phyloP scores from a whole-genome alignment of 306 rosid species.

The Vigna angularis region DNA sequence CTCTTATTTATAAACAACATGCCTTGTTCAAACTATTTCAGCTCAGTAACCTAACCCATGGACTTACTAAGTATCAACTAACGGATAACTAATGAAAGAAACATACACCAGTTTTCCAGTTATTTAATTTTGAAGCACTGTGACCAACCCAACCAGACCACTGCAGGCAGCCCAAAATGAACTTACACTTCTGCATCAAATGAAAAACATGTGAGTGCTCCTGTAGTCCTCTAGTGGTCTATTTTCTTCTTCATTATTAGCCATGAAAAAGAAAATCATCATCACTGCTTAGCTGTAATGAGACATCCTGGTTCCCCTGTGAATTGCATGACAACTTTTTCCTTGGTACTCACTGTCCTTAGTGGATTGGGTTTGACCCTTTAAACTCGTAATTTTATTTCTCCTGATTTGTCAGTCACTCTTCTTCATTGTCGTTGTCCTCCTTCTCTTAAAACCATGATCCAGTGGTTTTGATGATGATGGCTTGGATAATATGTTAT shows the following conservation, averaged over 20 bases:
- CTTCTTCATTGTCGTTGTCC: too few relatives aligned
- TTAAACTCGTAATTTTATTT: too few relatives aligned
- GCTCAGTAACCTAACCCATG: background rate
- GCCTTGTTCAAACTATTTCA: background rate
- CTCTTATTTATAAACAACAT: background rate
- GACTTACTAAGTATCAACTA: background rate
- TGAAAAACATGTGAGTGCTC: background rate
- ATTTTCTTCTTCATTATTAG: background rate
- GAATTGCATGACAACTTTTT: too few relatives aligned
- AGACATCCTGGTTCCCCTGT: too few relatives aligned
- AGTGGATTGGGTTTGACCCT: too few relatives aligned
- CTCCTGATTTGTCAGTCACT: too few relatives aligned
- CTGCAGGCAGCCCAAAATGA: background rate
- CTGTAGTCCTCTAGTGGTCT: background rate
- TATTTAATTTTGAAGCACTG: background rate
- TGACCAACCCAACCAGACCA: background rate
- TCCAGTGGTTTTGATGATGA: background rate
- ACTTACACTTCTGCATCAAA: background rate
- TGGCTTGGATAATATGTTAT: background rate
- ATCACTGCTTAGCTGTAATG: too few relatives aligned
- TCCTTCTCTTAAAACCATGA: too few relatives aligned
- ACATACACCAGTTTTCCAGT: background rate
- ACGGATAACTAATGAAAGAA: background rate
- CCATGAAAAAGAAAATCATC: background rate
- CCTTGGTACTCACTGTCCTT: too few relatives aligned